Percentiles rank a stretch among this genome's conserved stretches.
These are phyloP conservation scores for Debaryomyces robertsiae DNA, from an alignment of 1,139 yeast species.

Conservation along the genomic window DNA sequence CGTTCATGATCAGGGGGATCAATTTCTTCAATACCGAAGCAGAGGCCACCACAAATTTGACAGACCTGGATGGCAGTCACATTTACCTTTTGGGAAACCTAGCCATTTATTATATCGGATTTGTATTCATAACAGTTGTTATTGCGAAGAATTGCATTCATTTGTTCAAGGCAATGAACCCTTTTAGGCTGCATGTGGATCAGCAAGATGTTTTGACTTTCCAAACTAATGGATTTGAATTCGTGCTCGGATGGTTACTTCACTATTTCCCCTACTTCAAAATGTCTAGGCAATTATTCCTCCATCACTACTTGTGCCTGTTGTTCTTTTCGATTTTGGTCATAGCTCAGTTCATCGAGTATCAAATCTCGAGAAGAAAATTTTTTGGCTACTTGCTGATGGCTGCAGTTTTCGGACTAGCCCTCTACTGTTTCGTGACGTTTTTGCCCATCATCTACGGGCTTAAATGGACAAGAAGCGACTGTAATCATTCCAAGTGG, in stretches of 20 bases:
- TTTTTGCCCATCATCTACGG: slow-evolving; percentile 42
- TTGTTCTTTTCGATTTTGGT: slow-evolving; percentile 38
- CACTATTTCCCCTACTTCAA: slow-evolving; percentile 39
- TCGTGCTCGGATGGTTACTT: slow-evolving; percentile 36
- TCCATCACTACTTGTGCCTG: slow-evolving; percentile 45
- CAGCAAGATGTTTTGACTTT: slow-evolving; percentile 18
- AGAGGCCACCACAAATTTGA: slow-evolving; percentile 16
- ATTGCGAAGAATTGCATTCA: slow-evolving; percentile 24
- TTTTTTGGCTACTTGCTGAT: slow-evolving; percentile 22
- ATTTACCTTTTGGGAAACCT: slow-evolving; percentile 42
- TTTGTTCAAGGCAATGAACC: slow-evolving; percentile 31
- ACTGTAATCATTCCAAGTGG: slow-evolving; percentile 34
- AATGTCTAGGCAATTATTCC: slow-evolving; percentile 35
- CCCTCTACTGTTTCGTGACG: slow-evolving; percentile 22
- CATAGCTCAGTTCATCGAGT: slow-evolving; percentile 34
- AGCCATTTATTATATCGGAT: slow-evolving; percentile 33
- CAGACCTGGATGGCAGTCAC: slow-evolving; percentile 31
- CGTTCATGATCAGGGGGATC: slow-evolving; percentile 38
- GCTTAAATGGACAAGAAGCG: slow-evolving; percentile 29
- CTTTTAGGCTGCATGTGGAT: slow-evolving; percentile 28
- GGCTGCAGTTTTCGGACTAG: slow-evolving; percentile 16
- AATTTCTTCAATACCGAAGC: slow-evolving; percentile 30
- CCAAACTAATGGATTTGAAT: slow-evolving; percentile 29
- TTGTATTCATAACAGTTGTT: slow-evolving; percentile 25
- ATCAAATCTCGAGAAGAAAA: slow-evolving; percentile 26